phyloP scores from a whole-genome alignment of 345 rosid genomes.

The Moricandia moricandioides region DNA sequence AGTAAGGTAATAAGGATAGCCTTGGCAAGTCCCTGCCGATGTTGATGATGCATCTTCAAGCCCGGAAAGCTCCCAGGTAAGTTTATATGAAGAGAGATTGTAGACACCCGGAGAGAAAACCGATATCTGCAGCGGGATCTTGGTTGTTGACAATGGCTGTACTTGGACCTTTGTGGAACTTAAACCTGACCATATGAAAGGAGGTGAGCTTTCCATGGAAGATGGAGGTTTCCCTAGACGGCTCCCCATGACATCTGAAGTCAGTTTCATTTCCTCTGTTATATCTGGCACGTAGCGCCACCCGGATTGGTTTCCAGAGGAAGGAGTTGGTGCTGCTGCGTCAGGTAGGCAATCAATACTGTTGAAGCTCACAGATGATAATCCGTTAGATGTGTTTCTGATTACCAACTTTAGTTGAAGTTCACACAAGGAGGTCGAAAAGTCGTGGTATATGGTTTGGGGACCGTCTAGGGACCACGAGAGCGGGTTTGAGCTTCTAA shows the following conservation, averaged over 20 bases:
- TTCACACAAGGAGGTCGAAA: conserved; percentile 57
- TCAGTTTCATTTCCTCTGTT: conserved; percentile 51
- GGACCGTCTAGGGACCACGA: conserved; percentile 80
- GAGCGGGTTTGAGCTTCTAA: conserved; percentile 58
- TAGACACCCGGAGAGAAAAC: conserved; percentile 75
- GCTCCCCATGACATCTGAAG: conserved; percentile 42
- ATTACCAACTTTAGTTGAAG: conserved; percentile 57
- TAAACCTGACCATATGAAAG: conserved; percentile 80
- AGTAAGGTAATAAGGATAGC: conserved; percentile 69
- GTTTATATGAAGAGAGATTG: conserved; percentile 68
- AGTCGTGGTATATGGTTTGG: conserved; percentile 55
- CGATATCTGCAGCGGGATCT: conserved; percentile 67
- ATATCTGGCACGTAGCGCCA: conserved; percentile 52
- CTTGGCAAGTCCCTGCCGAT: conserved; percentile 61
- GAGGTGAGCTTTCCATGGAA: conserved; percentile 53
- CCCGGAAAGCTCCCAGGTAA: conserved; percentile 61
- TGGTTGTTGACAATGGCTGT: conserved; percentile 53
- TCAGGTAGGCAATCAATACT: conserved; percentile 45
- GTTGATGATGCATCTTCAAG: conserved; percentile 46
- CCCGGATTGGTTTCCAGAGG: conserved; percentile 53
- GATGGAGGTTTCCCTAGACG: conserved; percentile 34
- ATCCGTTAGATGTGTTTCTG: conserved; percentile 59
- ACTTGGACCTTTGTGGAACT: conserved; percentile 58
- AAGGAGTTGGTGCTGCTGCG: conserved; percentile 30
- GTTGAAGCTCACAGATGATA: conserved; percentile 46